A percentile compares a stretch with the other conserved stretches of the same genome.
Conservation (phyloP, 768 basidiomycete species). For the Podaxis sp. region DNA sequence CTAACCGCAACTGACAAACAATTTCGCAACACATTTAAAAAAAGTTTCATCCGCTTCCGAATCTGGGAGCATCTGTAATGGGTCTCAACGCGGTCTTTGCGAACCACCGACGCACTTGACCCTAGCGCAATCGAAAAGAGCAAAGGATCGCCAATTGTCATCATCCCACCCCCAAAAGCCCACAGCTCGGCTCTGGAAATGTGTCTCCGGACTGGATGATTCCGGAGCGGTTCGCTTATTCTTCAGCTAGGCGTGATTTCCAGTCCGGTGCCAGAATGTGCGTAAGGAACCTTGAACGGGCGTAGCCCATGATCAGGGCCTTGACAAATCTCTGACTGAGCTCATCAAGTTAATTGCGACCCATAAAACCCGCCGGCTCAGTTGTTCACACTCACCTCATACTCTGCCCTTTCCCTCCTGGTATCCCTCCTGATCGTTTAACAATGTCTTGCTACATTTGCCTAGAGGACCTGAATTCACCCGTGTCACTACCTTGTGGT, state of each 20-base stretch:
- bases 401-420: background rate
- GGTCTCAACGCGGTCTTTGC: slow-evolving; percentile 23
- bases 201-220: background rate
- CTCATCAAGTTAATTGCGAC: slow-evolving; percentile 1
- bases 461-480: slow-evolving; percentile 46
- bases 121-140: background rate
- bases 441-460: slow-evolving; percentile 62
- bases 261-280: background rate
- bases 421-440: background rate
- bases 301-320: background rate
- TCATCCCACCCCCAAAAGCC: background rate
- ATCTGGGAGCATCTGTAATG: slow-evolving; percentile 22
- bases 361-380: background rate
- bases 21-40: background rate
- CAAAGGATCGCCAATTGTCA: background rate
- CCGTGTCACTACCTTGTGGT: slow-evolving; percentile 66
- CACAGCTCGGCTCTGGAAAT: background rate
- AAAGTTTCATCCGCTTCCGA: slow-evolving; percentile 13
- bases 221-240: slow-evolving; percentile 2
- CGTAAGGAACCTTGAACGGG: background rate
- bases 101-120: slow-evolving; percentile 28
- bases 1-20: background rate
- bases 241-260: background rate
- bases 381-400: background rate
- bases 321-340: slow-evolving; percentile 2